phyloP scores from a whole-genome alignment of 2,329 filamentous ascomycete genomes.

The Colletotrichum lentis region DNA sequence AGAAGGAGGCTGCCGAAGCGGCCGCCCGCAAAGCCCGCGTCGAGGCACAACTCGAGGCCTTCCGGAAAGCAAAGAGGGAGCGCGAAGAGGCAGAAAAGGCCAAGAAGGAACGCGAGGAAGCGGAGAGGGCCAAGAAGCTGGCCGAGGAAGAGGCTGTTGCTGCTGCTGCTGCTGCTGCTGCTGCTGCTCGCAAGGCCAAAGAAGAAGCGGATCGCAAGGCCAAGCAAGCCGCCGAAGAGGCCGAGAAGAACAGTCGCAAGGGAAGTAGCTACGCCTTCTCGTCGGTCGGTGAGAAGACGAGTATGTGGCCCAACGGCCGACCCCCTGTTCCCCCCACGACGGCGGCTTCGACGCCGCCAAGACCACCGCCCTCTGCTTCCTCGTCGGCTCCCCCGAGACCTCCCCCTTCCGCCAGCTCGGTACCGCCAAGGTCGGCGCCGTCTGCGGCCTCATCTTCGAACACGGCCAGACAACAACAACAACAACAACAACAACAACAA shows the following conservation, averaged over 20 bases:
- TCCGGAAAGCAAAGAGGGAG: conserved; percentile 48
- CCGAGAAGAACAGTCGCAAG: conserved; percentile 49
- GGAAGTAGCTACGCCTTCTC: conserved; percentile 69
- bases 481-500: too few species aligned
- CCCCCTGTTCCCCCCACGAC: conserved; percentile 53
- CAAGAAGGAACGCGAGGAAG: conserved; percentile 55
- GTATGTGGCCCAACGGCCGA: conserved; percentile 72
- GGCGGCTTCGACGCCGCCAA: conserved; percentile 49
- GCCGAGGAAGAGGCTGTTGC: conserved; percentile 40
- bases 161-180: too few species aligned
- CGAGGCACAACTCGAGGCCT: conserved; percentile 41
- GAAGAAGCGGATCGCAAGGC: conserved; percentile 47
- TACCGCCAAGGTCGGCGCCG: conserved; percentile 39
- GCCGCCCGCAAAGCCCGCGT: conserved; percentile 42
- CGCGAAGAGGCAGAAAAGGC: conserved; percentile 57
- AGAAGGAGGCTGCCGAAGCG: conserved; percentile 46
- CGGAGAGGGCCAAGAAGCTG: conserved; percentile 53
- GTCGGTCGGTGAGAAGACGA: conserved; percentile 72
- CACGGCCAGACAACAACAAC: conserved; percentile 51
- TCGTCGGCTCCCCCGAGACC: conserved; percentile 36
- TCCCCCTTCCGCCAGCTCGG: conserved; percentile 36
- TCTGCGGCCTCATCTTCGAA: conserved; percentile 41
- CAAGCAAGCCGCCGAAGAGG: conserved; percentile 44
- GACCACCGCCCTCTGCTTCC: conserved; percentile 41
- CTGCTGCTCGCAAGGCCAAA: conserved; percentile 34